Percentiles rank a stretch among this genome's conserved stretches.
Conservation (phyloP, 257 asterid genomes). For the Capsicum pubescens region DNA sequence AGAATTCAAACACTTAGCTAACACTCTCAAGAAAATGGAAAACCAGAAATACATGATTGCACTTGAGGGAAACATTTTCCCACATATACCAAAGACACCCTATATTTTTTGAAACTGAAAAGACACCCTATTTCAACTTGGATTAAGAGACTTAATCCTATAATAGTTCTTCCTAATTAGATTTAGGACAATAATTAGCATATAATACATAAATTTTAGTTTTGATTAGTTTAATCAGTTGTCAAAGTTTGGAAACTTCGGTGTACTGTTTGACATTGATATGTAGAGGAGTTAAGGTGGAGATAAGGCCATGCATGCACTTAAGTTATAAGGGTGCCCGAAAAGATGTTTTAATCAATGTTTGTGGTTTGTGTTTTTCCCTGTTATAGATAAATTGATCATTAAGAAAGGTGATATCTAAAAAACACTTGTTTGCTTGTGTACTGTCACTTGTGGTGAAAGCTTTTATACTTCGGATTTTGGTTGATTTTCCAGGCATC, state of each 20-base stretch:
- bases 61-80: neutral
- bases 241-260: neutral
- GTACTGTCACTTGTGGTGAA: neutral
- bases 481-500: conserved; percentile 12
- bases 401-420: neutral
- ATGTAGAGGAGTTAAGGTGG: conserved; percentile 3
- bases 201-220: neutral
- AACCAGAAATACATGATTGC: neutral
- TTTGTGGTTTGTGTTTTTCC: conserved; percentile 19
- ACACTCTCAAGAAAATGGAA: conserved; percentile 17
- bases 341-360: conserved; percentile 1
- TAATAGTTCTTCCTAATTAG: neutral
- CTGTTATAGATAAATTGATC: neutral
- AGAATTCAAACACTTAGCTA: conserved; percentile 24
- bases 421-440: conserved; percentile 14
- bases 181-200: conserved; percentile 1
- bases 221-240: conserved; percentile 12
- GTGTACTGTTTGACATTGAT: neutral
- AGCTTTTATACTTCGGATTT: neutral
- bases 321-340: conserved; percentile 1
- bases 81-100: neutral
- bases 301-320: conserved; percentile 3
- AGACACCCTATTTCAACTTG: conserved; percentile 12
- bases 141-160: conserved; percentile 8
- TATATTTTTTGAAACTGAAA: neutral